phyloP scores from a whole-genome alignment of 441 rosid genomes.

The Populus hybrid region DNA sequence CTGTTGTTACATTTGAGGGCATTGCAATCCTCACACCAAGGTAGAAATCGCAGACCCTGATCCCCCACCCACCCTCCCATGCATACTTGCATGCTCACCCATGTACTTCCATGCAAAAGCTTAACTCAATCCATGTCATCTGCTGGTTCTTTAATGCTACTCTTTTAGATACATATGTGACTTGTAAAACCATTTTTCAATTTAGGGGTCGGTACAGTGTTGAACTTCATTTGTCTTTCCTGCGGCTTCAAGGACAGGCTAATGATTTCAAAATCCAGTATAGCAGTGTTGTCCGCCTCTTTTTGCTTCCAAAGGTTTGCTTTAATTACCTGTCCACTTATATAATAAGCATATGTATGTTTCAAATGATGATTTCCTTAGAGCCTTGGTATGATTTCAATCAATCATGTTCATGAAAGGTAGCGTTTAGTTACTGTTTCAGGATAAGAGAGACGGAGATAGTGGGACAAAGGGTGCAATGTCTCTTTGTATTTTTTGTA shows the following conservation, averaged over 20 bases:
- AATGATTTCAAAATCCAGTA: conserved; percentile 98
- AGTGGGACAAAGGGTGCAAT: too few species aligned
- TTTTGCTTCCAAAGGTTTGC: conserved; percentile 89
- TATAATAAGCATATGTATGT: not conserved
- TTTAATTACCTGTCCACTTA: not conserved
- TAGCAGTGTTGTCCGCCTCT: conserved; percentile 92
- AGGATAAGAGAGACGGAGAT: too few species aligned
- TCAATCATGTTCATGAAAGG: not conserved
- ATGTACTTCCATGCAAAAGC: not conserved
- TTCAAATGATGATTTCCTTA: not conserved
- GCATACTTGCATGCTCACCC: not conserved
- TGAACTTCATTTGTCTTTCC: conserved; percentile 89
- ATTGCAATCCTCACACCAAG: conserved; percentile 94
- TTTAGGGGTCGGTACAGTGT: conserved; percentile 95
- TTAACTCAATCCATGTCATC: not conserved
- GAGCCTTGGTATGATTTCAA: not conserved
- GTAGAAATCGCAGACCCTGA: conserved; percentile 29
- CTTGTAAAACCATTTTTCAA: not conserved
- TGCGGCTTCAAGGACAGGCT: conserved; percentile 92
- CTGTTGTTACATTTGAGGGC: conserved; percentile 89
- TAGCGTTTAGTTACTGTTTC: too few species aligned
- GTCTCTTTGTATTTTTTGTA: too few species aligned
- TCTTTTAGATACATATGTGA: not conserved
- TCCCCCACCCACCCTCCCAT: not conserved
- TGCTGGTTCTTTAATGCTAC: not conserved